Evolutionary conservation across 139 green algal species (phyloP), one percentile per base, ranked within the genome.

Genomic region (Volvox reticuliferus): DNA sequence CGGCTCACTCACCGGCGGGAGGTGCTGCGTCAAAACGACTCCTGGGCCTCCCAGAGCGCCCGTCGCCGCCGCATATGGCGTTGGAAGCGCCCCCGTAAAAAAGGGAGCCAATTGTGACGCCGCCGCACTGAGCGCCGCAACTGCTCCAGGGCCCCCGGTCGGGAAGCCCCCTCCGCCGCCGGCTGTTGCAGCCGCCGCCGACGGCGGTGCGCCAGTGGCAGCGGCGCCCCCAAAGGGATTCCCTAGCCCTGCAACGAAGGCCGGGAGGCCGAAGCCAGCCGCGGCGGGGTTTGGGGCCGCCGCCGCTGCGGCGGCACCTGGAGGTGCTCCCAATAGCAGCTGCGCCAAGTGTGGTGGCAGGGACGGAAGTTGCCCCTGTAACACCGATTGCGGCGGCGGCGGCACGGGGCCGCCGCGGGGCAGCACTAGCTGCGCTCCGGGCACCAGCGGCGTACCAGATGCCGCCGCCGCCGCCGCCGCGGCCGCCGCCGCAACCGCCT

Each of bases 21-120:
- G 32, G 61, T 87, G 81, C 81, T 19, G 61, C n/a, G 81, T 21
- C n/a, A 87, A 28, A 12, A 87, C 61, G 21, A 87, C 19, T 5
- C 61, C 81, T 2, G 21, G 37, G 6, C 20, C 19, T 33, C 24
- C 50, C 79, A 44, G 79, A 28, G 50, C 50, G 12, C 81, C 81
- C 61, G 81, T 3, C n/a, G 61, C 81, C 17, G 30, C 61, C 19
- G 75, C 73, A 33, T 76, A 62, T 32, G 81, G 61, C 61, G 81
- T n/a, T n/a, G 75, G 61, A 62, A 28, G 36, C 9, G 2, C 50
- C 24, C 36, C 36, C n/a, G 22, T 33, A 16, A 87, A 87, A 33
- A 87, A 87, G 16, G 61, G 61, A 28, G 61, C 61, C 81, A 87
- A n/a, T 22, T 87, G 81, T 62, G 81, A 61, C 61, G 79, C 26